Conservation (phyloP, 352 stramenopile genomes). For the Phytophthora pinifolia region DNA sequence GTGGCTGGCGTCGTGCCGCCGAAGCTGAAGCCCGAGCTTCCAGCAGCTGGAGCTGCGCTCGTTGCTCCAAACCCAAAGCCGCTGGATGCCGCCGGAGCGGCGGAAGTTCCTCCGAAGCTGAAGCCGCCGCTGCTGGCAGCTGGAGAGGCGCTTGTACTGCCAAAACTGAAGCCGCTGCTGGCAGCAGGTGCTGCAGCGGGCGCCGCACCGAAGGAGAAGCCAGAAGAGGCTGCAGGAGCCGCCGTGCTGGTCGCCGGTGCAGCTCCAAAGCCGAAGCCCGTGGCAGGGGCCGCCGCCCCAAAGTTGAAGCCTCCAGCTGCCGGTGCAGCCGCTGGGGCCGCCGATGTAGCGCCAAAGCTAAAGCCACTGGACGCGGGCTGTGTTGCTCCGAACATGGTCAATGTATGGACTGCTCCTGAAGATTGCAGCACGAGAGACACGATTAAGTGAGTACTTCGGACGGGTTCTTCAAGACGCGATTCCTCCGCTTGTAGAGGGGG, state of each 20-base stretch:
- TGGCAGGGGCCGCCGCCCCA: constrained; percentile 24
- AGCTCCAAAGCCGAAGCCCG: constrained; percentile 40
- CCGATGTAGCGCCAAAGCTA: constrained; percentile 28
- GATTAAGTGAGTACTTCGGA: not conserved
- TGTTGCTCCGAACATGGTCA: constrained; percentile 47
- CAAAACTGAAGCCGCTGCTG: constrained; percentile 43
- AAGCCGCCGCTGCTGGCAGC: constrained; percentile 30
- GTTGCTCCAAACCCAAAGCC: constrained; percentile 40
- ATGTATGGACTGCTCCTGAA: constrained; percentile 12
- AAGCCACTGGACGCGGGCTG: constrained; percentile 27
- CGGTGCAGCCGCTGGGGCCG: constrained; percentile 18
- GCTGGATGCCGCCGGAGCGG: constrained; percentile 15
- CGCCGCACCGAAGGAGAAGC: constrained; percentile 58
- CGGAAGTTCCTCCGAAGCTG: constrained; percentile 16
- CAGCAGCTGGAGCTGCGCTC: constrained; percentile 11
- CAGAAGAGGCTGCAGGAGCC: constrained; percentile 26
- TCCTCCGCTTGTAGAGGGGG: constrained; percentile 9
- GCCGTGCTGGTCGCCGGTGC: constrained; percentile 14
- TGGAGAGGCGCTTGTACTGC: constrained; percentile 26
- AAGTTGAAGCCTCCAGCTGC: constrained; percentile 34
- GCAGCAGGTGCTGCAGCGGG: constrained; percentile 26
- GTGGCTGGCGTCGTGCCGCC: constrained; percentile 30
- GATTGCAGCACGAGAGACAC: constrained; percentile 16
- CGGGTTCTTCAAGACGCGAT: not conserved
- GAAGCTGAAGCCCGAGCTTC: constrained; percentile 15